phyloP scores from a whole-genome alignment of 2,329 filamentous ascomycete genomes.

The Dothideomycetidae sp. region DNA sequence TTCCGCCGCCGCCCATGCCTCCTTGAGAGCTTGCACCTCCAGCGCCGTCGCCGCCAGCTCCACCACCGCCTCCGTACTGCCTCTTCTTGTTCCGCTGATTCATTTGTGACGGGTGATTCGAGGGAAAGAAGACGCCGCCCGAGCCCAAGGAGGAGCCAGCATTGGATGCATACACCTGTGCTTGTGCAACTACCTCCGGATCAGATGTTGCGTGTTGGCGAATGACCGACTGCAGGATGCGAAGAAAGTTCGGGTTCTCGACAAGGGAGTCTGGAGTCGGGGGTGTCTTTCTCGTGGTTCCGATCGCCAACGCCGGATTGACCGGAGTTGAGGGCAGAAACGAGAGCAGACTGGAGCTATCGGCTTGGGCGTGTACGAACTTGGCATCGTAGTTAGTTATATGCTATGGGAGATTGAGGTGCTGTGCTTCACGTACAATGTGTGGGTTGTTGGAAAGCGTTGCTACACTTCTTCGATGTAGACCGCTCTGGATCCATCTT shows the following conservation, averaged over 20 bases:
- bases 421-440: slow-evolving; percentile 24
- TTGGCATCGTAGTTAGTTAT: no score
- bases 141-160: slow-evolving; percentile 40
- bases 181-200: slow-evolving; percentile 43
- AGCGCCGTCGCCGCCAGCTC: slow-evolving; percentile 33
- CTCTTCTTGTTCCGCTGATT: slow-evolving; percentile 13
- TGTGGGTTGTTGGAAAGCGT: slow-evolving; percentile 32
- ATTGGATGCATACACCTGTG: slow-evolving; percentile 44
- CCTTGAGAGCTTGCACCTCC: slow-evolving; percentile 46
- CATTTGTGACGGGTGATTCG: slow-evolving; percentile 18
- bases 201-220: slow-evolving; percentile 40
- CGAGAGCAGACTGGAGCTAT: slow-evolving; percentile 36
- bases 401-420: no score
- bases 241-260: slow-evolving; percentile 42
- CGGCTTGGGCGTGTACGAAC: slow-evolving; percentile 37
- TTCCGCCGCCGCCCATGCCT: slow-evolving; percentile 41
- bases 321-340: slow-evolving; percentile 42
- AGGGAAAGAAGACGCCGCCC: slow-evolving; percentile 35
- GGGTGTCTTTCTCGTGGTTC: slow-evolving; percentile 39
- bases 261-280: slow-evolving; percentile 42
- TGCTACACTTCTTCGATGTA: slow-evolving; percentile 20
- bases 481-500: background rate
- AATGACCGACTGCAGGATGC: slow-evolving; percentile 42
- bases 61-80: slow-evolving; percentile 24
- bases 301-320: slow-evolving; percentile 39